Percentiles rank a stretch among this genome's conserved stretches.
Conservation (phyloP, 768 basidiomycete species). For the Lentinula sp. region DNA sequence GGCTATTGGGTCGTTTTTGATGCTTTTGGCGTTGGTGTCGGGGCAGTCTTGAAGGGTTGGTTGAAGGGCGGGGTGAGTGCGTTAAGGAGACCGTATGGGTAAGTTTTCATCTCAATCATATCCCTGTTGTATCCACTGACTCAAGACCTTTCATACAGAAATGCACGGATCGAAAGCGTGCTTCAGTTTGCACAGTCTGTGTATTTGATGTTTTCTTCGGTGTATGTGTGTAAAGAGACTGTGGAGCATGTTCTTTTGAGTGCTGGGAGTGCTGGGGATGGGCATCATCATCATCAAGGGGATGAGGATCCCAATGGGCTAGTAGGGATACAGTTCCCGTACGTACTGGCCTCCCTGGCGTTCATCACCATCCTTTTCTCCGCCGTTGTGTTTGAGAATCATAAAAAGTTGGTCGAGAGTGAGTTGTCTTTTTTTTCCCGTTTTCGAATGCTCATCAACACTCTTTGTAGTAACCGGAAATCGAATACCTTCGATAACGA, state of each 20-base stretch:
- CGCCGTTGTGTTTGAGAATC: slow-evolving; percentile 55
- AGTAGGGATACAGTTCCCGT: slow-evolving; percentile 65
- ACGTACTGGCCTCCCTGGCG: slow-evolving; percentile 47
- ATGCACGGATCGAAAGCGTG: slow-evolving; percentile 62
- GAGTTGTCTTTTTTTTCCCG: slow-evolving; percentile 18
- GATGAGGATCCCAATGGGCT: slow-evolving; percentile 45
- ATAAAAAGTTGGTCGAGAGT: slow-evolving; percentile 62
- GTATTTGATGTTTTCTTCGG: slow-evolving; percentile 89
- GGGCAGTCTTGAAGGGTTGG: slow-evolving; percentile 38
- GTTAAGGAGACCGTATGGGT: slow-evolving; percentile 59
- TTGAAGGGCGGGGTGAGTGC: slow-evolving; percentile 25
- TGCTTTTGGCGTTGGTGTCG: slow-evolving; percentile 68
- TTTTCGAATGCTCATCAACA: background rate
- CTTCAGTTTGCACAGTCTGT: slow-evolving; percentile 85
- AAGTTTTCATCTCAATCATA: slow-evolving; percentile 10
- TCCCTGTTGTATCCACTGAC: background rate
- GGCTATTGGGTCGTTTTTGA: slow-evolving; percentile 98
- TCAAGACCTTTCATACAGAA: slow-evolving; percentile 28
- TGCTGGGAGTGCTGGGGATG: slow-evolving; percentile 38
- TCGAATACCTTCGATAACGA: slow-evolving; percentile 48
- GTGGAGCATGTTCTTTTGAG: slow-evolving; percentile 86
- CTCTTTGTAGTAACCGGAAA: slow-evolving; percentile 48
- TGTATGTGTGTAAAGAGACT: slow-evolving; percentile 97
- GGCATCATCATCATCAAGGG: slow-evolving; percentile 61
- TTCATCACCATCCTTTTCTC: slow-evolving; percentile 52